Conservation (phyloP, 192 early-diverging fungal species). For the Coemansia sp. region DNA sequence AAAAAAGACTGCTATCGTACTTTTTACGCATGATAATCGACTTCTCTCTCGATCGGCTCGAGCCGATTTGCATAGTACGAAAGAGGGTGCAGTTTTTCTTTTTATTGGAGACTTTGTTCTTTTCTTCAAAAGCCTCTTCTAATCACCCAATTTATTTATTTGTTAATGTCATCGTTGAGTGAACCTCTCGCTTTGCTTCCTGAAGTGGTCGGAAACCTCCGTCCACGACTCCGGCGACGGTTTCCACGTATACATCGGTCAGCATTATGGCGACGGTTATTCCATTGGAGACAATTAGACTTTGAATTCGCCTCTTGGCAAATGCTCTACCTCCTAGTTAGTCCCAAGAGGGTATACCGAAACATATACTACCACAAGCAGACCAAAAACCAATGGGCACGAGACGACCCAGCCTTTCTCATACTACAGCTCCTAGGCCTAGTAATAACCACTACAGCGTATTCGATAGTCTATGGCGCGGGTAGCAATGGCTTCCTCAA, state of each 20-base stretch:
- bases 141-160: neutral
- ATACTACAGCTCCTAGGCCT: constrained; percentile 72
- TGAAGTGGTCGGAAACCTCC: constrained; percentile 15
- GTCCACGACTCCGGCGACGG: constrained; percentile 28
- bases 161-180: constrained; percentile 17
- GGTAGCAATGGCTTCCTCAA: constrained; percentile 32
- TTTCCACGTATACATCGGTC: constrained; percentile 46
- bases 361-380: constrained; percentile 98
- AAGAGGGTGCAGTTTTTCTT: too few relatives aligned
- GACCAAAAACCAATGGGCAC: constrained; percentile 98
- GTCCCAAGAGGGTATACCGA: constrained; percentile 66
- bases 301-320: constrained; percentile 56
- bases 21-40: too few relatives aligned
- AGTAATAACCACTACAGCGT: constrained; percentile 20
- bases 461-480: constrained; percentile 44
- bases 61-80: neutral
- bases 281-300: constrained; percentile 51
- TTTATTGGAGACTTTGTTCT: neutral
- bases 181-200: constrained; percentile 37
- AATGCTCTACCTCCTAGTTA: constrained; percentile 51
- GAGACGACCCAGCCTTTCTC: constrained; percentile 96
- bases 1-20: neutral
- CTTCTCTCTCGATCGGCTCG: neutral
- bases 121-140: neutral
- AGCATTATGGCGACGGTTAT: constrained; percentile 48